These are phyloP conservation scores for Camelina sativa DNA, from an alignment of 345 rosid genomes.

Conservation along the genomic window DNA sequence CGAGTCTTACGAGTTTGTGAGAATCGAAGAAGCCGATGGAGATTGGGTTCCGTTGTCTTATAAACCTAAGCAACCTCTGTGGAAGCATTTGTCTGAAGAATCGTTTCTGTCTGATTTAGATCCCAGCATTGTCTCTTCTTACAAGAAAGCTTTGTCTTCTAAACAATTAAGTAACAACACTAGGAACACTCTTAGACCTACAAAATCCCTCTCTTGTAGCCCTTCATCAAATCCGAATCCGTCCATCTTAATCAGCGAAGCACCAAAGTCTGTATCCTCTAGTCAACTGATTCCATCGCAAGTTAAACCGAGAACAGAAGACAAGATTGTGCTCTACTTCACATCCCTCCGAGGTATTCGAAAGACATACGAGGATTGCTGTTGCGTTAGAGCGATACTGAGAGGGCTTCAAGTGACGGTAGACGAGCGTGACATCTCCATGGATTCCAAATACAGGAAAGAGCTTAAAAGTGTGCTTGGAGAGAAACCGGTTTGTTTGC, in stretches of 20 bases:
- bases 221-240: constrained; percentile 21
- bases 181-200: constrained; percentile 19
- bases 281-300: constrained; percentile 38
- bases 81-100: constrained; percentile 82
- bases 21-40: constrained; percentile 32
- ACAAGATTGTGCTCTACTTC: constrained; percentile 65
- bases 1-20: constrained; percentile 41
- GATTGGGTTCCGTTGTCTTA: constrained; percentile 44
- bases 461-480: constrained; percentile 57
- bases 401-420: constrained; percentile 64
- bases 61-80: constrained; percentile 55
- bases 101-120: constrained; percentile 68
- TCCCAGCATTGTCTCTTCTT: constrained; percentile 64
- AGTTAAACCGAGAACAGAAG: constrained; percentile 39
- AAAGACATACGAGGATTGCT: constrained; percentile 85
- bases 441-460: constrained; percentile 75
- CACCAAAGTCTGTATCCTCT: constrained; percentile 42
- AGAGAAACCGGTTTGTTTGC: constrained; percentile 56
- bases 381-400: constrained; percentile 67
- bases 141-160: constrained; percentile 69
- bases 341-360: constrained; percentile 83
- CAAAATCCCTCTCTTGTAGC: constrained; percentile 30
- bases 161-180: constrained; percentile 51
- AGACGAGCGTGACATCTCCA: constrained; percentile 84
- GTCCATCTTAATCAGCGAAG: constrained; percentile 14